These are phyloP conservation scores for Cutaneotrichosporon spelunceum DNA, from an alignment of 1,284 basidiomycete genomes.

Conservation along the genomic window DNA sequence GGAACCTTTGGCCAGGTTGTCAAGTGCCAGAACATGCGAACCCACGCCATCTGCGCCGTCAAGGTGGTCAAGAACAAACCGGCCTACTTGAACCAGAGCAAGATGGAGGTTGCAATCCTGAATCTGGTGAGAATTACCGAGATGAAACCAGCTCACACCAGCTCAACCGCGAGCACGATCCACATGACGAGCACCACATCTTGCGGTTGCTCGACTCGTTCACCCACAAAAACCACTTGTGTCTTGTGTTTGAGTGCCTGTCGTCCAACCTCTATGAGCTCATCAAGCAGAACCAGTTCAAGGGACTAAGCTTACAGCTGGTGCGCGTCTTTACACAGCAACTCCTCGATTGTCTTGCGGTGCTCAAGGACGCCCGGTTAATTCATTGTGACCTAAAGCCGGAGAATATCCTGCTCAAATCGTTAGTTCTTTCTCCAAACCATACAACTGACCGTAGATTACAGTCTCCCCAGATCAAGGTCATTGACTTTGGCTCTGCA, in stretches of 20 bases:
- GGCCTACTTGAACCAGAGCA: slow-evolving; percentile 98
- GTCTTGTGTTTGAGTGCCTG: slow-evolving; percentile 94
- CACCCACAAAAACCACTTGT: slow-evolving; percentile 93
- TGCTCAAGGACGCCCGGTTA: slow-evolving; percentile 89
- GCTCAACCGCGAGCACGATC: slow-evolving; percentile 90
- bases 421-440: slow-evolving; percentile 60
- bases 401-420: slow-evolving; percentile 91
- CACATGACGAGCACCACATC: slow-evolving; percentile 93
- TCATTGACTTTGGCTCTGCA: slow-evolving; percentile 98
- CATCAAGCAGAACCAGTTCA: slow-evolving; percentile 99
- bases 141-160: slow-evolving; percentile 45
- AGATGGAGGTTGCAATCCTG: slow-evolving; percentile 99
- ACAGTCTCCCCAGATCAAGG: slow-evolving; percentile 97
- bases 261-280: slow-evolving; percentile 98
- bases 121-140: slow-evolving; percentile 66
- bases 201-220: slow-evolving; percentile 92
- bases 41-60: slow-evolving; percentile 95
- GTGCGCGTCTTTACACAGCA: slow-evolving; percentile 98
- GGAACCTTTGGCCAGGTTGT: slow-evolving; percentile 99
- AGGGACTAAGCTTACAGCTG: slow-evolving; percentile 90
- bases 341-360: slow-evolving; percentile 83
- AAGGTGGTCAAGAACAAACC: slow-evolving; percentile 99
- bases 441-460: slow-evolving; percentile 57
- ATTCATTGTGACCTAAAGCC: slow-evolving; percentile 99
- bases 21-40: slow-evolving; percentile 99